Base-by-base conservation (phyloP, 352 stramenopile genomes). In the Globisporangium nagaii region DNA sequence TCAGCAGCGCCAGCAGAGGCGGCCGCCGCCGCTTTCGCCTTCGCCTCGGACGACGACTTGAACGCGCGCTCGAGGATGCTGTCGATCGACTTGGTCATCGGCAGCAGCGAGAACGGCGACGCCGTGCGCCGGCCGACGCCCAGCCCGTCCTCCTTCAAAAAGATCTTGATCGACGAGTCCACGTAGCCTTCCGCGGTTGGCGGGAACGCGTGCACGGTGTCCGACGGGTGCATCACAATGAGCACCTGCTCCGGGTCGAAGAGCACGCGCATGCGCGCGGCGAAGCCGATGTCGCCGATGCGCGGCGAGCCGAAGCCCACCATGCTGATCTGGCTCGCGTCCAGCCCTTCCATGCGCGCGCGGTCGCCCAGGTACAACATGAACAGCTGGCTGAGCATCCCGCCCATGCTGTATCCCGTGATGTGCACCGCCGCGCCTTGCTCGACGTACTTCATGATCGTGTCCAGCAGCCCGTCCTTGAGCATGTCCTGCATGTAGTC, bases 401-500 rank as follows among this genome's bases (percentile, higher is more conserved):
- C 84, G 7, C 84, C 84, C 84, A 94, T 94, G 46, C 76, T 90
- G 65, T 94, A 94, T 4, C 84, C 84, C 11, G 84, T 94, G 31
- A 94, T 71, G 60, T 92, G 79, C 58, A 94, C 73, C 3, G 81
- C 71, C 10, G 84, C 66, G n/a, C 79, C 81, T 20, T 76, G 63
- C 51, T 82, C 65, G 19, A 94, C 79, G 48, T 91, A 92, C 59
- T 75, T 67, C 50, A 90, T 64, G 63, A 92, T 76, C 36, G 78
- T 66, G 41, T 91, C 81, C 2, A 94, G 58, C 22, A 94, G 57
- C 2, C 84, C 84, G 48, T 84, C 79, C 31, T 84, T 65, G 37
- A 92, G 77, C 84, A 94, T 94, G 28, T 94, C 84, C 48, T 94
- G 74, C 66, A 94, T 74, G 63, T 94, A 94, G 39, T 73, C 61